phyloP scores from a whole-genome alignment of 768 basidiomycete genomes.

The Hemileccinum impolitum region DNA sequence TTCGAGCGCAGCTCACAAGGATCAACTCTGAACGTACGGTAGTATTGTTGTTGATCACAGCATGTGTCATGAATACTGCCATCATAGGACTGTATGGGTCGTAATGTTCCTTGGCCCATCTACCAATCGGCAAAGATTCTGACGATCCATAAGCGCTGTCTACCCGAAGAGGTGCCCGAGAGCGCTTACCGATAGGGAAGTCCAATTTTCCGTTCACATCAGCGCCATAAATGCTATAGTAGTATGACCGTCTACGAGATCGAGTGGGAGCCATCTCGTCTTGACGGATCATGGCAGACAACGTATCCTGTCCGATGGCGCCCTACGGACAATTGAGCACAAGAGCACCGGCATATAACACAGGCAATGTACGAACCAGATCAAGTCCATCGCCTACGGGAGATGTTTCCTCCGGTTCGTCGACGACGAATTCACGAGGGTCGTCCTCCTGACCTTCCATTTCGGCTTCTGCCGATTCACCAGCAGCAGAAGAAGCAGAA shows the following conservation, averaged over 20 bases:
- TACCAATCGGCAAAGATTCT: constrained; percentile 59
- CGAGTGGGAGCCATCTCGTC: constrained; percentile 64
- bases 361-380: constrained; percentile 18
- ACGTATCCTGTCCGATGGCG: constrained; percentile 66
- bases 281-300: constrained; percentile 69
- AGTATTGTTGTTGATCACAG: constrained; percentile 62
- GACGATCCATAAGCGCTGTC: constrained; percentile 6
- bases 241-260: constrained; percentile 54
- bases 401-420: constrained; percentile 17
- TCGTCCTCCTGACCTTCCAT: constrained; percentile 14
- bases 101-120: constrained; percentile 57
- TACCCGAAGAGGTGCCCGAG: neutral
- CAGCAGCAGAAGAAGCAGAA: constrained; percentile 2
- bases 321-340: constrained; percentile 42
- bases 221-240: constrained; percentile 38
- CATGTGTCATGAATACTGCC: constrained; percentile 70
- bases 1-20: neutral
- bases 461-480: constrained; percentile 11
- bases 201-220: constrained; percentile 47
- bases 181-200: constrained; percentile 52
- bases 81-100: constrained; percentile 55
- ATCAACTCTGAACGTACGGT: constrained; percentile 18
- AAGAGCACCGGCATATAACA: neutral
- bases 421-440: constrained; percentile 14
- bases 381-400: constrained; percentile 18